These are phyloP conservation scores for Striga asiatica DNA, from an alignment of 257 asterid genomes.

Conservation along the genomic window DNA sequence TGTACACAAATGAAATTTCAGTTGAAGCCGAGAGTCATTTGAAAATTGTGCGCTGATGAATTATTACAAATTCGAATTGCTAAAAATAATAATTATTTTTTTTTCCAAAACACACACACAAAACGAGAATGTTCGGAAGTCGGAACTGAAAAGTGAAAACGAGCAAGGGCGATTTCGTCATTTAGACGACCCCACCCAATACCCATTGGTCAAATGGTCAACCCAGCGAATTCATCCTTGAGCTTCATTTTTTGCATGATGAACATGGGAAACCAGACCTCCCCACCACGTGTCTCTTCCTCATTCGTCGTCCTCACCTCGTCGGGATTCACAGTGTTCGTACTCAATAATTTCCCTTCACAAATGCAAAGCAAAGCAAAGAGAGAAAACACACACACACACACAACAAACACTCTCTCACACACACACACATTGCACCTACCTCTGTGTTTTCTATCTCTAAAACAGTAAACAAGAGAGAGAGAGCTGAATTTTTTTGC, in stretches of 20 bases:
- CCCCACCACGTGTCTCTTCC: slow-evolving; percentile 13
- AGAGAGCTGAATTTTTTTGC: slow-evolving; percentile 19
- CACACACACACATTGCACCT: slow-evolving; percentile 19
- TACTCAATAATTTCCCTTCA: slow-evolving; percentile 23
- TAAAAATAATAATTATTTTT: no score
- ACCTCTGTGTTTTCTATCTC: slow-evolving; percentile 40
- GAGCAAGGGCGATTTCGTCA: neutral
- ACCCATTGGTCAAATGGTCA: neutral
- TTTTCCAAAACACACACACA: no score
- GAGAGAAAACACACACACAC: slow-evolving; percentile 21
- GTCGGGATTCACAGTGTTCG: slow-evolving; percentile 49
- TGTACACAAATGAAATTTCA: no score
- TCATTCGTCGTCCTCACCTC: slow-evolving; percentile 26
- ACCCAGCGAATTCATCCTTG: neutral
- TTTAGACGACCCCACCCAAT: neutral
- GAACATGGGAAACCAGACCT: neutral
- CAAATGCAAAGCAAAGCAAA: slow-evolving; percentile 11
- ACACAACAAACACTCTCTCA: slow-evolving; percentile 24
- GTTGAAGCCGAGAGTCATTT: no score
- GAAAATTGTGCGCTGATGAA: no score
- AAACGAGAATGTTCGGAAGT: no score
- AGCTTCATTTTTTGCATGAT: no score
- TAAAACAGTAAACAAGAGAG: slow-evolving; percentile 8
- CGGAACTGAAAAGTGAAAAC: no score
- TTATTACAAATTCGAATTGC: no score